Percentiles rank a stretch among this genome's conserved stretches.
These are phyloP conservation scores for Bjerkandera adusta DNA, from an alignment of 1,284 basidiomycete species.

Conservation along the genomic window DNA sequence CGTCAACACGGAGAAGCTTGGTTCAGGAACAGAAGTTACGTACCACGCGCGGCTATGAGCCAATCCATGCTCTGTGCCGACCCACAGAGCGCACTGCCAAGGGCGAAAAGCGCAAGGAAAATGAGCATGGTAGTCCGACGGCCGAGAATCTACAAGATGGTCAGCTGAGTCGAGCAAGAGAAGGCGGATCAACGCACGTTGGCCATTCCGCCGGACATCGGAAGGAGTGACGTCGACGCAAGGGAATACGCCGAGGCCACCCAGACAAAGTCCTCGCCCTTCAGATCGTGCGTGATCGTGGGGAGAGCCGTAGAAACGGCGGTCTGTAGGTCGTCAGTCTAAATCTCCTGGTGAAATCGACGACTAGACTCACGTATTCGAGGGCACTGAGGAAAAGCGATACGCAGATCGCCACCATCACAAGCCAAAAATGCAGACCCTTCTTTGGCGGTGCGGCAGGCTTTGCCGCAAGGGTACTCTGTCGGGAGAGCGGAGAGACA, in stretches of 20 bases:
- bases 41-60: constrained; percentile 40
- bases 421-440: constrained; percentile 8
- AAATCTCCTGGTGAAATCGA: neutral
- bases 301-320: constrained; percentile 13
- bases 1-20: neutral
- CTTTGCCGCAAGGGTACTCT: neutral
- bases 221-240: constrained; percentile 12
- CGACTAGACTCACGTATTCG: constrained; percentile 2
- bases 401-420: constrained; percentile 9
- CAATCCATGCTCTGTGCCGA: constrained; percentile 12
- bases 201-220: constrained; percentile 13
- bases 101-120: constrained; percentile 10
- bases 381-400: constrained; percentile 11
- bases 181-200: constrained; percentile 3
- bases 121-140: constrained; percentile 12
- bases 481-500: no score
- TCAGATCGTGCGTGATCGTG: constrained; percentile 13
- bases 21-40: constrained; percentile 8
- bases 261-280: constrained; percentile 15
- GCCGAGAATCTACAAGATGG: constrained; percentile 10
- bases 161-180: no score
- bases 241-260: constrained; percentile 14
- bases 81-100: constrained; percentile 14
- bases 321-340: constrained; percentile 3
- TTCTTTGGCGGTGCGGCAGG: neutral